These are phyloP conservation scores for Yamadazyma spencermartinsiae DNA, from an alignment of 1,139 yeast species.

Conservation along the genomic window DNA sequence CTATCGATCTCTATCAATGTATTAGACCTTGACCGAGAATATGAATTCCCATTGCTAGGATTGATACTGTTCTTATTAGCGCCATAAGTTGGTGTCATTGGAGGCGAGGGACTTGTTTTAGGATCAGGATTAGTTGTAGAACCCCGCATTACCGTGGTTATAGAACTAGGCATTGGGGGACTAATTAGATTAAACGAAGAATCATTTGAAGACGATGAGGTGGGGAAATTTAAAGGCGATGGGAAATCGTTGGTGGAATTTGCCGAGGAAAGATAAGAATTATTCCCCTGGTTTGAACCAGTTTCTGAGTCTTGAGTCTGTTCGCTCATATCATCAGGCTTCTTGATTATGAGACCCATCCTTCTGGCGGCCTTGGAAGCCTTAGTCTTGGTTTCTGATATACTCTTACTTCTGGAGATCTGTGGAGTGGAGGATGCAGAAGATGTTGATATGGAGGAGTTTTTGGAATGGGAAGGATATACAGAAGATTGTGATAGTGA, in stretches of 20 bases:
- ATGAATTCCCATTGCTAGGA: neutral
- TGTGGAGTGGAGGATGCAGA: constrained; percentile 18
- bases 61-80: neutral
- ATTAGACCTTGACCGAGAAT: constrained; percentile 35
- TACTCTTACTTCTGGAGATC: constrained; percentile 49
- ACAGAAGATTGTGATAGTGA: constrained; percentile 5
- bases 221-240: constrained; percentile 17
- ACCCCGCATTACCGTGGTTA: constrained; percentile 11
- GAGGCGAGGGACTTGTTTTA: constrained; percentile 14
- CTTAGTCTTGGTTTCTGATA: constrained; percentile 58
- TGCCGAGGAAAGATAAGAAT: constrained; percentile 2
- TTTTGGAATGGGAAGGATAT: constrained; percentile 8
- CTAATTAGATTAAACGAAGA: constrained; percentile 21
- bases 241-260: constrained; percentile 12
- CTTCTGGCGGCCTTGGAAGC: constrained; percentile 62
- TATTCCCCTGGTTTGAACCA: constrained; percentile 2
- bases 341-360: constrained; percentile 66
- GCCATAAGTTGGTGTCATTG: constrained; percentile 17
- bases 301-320: constrained; percentile 11
- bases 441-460: constrained; percentile 10
- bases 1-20: constrained; percentile 42
- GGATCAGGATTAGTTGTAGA: constrained; percentile 7
- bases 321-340: constrained; percentile 27
- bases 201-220: constrained; percentile 29
- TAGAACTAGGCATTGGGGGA: constrained; percentile 20